phyloP scores from a whole-genome alignment of 331 rosid species.

The Rosa hybrid region DNA sequence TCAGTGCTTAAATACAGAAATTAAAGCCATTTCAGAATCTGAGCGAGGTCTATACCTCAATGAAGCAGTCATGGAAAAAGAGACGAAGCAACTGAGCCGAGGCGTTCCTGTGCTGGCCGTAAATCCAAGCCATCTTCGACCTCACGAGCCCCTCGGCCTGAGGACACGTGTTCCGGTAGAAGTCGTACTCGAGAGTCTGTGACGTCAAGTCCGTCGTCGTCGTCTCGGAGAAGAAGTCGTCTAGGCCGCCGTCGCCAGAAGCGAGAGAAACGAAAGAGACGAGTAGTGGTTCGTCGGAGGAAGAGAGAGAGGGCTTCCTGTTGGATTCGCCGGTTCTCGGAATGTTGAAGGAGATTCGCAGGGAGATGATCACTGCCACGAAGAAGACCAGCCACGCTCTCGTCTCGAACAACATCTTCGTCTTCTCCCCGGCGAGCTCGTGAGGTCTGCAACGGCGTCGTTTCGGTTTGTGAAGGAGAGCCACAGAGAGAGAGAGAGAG shows the following conservation, averaged over 20 bases:
- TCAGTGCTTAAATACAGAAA: background rate
- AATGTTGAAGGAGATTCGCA: slow-evolving; percentile 50
- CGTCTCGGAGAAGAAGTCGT: background rate
- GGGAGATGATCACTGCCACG: slow-evolving; percentile 39
- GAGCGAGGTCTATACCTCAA: slow-evolving; percentile 40
- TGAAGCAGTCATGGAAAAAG: slow-evolving; percentile 92
- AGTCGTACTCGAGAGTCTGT: slow-evolving; percentile 49
- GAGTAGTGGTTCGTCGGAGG: slow-evolving; percentile 14
- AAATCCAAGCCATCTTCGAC: slow-evolving; percentile 46
- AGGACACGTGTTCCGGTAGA: slow-evolving; percentile 61
- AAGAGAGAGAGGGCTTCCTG: background rate
- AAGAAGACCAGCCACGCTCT: slow-evolving; percentile 19
- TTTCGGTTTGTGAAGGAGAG: background rate
- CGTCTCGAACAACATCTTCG: slow-evolving; percentile 1
- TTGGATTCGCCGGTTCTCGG: slow-evolving; percentile 20
- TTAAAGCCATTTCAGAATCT: background rate
- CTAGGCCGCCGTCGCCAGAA: slow-evolving; percentile 27
- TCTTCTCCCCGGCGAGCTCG: background rate
- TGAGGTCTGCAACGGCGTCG: background rate
- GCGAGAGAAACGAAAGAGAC: slow-evolving; percentile 21
- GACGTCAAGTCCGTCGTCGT: slow-evolving; percentile 13
- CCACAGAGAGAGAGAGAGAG: background rate
- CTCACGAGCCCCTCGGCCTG: slow-evolving; percentile 57
- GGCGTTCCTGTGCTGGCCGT: slow-evolving; percentile 45
- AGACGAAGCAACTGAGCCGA: slow-evolving; percentile 77